phyloP scores from a whole-genome alignment of 1,139 yeast genomes.

The Nakaseomyces uthaithaninus region DNA sequence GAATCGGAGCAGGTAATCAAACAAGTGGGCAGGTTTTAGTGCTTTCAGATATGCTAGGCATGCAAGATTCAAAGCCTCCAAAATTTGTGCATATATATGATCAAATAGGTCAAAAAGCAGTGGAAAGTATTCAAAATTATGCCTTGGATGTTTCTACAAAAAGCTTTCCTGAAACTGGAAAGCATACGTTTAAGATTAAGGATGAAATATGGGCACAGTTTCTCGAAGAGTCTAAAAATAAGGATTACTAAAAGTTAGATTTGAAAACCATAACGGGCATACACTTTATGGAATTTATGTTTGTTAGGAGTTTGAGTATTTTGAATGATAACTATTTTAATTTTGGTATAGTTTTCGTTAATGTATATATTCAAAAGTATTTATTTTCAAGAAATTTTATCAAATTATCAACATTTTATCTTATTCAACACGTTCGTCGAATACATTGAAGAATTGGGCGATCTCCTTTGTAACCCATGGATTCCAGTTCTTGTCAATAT shows the following conservation, averaged over 20 bases:
- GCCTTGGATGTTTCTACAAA: slow-evolving; percentile 47
- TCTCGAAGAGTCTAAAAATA: neutral
- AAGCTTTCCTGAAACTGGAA: slow-evolving; percentile 51
- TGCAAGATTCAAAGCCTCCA: slow-evolving; percentile 53
- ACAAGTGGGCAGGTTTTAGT: slow-evolving; percentile 90
- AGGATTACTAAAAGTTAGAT: too few species aligned
- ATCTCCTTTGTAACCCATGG: slow-evolving; percentile 70
- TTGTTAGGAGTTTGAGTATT: too few species aligned
- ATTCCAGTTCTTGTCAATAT: slow-evolving; percentile 46
- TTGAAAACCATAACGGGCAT: too few species aligned
- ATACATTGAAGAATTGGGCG: slow-evolving; percentile 50
- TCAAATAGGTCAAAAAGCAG: slow-evolving; percentile 43
- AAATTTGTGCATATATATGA: slow-evolving; percentile 72
- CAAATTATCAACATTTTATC: neutral
- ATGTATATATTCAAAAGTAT: too few species aligned
- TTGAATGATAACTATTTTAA: too few species aligned
- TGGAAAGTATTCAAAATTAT: slow-evolving; percentile 47
- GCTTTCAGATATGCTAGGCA: slow-evolving; percentile 74
- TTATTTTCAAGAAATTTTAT: neutral
- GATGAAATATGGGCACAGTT: slow-evolving; percentile 54
- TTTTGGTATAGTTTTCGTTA: neutral
- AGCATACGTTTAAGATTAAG: slow-evolving; percentile 66
- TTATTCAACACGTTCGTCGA: slow-evolving; percentile 36
- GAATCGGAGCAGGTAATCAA: slow-evolving; percentile 86
- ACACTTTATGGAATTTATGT: too few species aligned